Conservation (phyloP, 31 red algal species). For the Endocladia muricata region DNA sequence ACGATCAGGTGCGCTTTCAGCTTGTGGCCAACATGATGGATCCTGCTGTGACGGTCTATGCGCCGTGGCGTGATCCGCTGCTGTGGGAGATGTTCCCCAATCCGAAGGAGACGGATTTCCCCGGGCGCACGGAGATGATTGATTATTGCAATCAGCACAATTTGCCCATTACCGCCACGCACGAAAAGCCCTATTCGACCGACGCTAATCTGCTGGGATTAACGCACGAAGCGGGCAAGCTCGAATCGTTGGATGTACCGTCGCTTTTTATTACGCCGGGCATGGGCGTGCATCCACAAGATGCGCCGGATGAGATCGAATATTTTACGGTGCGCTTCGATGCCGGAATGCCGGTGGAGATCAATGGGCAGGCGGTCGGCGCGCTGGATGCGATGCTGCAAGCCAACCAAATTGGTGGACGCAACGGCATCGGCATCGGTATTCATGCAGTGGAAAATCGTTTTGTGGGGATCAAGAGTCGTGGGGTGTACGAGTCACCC, state of each 20-base stretch:
- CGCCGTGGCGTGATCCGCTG: constrained; percentile 71
- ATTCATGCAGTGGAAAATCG: constrained; percentile 83
- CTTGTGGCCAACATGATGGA: constrained; percentile 49
- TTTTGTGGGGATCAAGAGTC: constrained; percentile 73
- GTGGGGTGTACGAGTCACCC: constrained; percentile 78
- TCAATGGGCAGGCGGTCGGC: not conserved
- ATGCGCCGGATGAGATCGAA: constrained; percentile 51
- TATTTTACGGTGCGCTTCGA: constrained; percentile 50
- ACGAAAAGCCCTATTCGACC: constrained; percentile 73
- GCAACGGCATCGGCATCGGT: constrained; percentile 59
- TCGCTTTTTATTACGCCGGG: constrained; percentile 23
- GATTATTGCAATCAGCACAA: constrained; percentile 51
- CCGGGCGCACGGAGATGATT: constrained; percentile 53
- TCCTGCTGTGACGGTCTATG: constrained; percentile 57
- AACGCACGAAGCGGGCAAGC: constrained; percentile 48
- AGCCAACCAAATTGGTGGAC: constrained; percentile 35
- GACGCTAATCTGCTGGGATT: constrained; percentile 80
- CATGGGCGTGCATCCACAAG: constrained; percentile 25
- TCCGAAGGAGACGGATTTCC: constrained; percentile 49
- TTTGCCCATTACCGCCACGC: constrained; percentile 52
- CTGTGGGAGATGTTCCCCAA: too few species aligned
- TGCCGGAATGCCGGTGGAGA: constrained; percentile 53
- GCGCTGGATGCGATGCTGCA: constrained; percentile 33
- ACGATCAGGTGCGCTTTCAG: constrained; percentile 77
- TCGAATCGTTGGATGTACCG: constrained; percentile 42